Conservation (phyloP, 495 filamentous ascomycete species). For the Monascus purpureus region DNA sequence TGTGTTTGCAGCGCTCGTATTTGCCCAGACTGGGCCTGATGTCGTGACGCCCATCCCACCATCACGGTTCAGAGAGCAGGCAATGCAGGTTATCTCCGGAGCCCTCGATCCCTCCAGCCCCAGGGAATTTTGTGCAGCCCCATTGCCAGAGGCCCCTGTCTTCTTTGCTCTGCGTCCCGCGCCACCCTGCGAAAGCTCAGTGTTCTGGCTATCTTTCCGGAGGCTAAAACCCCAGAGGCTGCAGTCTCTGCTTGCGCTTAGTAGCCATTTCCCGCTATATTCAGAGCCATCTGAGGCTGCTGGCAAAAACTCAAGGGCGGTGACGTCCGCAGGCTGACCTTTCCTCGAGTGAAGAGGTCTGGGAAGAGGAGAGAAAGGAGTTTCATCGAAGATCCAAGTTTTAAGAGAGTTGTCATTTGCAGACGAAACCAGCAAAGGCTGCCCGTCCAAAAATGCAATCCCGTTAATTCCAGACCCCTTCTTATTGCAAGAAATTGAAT, state of each 20-base stretch:
- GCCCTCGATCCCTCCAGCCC: constrained; percentile 67
- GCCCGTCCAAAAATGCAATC: constrained; percentile 81
- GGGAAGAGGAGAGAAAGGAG: constrained; percentile 70
- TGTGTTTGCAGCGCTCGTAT: constrained; percentile 41
- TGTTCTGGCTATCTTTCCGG: constrained; percentile 84
- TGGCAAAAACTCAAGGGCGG: constrained; percentile 66
- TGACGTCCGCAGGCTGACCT: constrained; percentile 79
- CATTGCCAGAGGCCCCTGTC: constrained; percentile 42
- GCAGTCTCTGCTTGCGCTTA: constrained; percentile 75
- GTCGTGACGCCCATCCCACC: constrained; percentile 73
- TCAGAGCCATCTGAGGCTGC: constrained; percentile 80
- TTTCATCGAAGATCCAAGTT: constrained; percentile 88
- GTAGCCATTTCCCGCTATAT: constrained; percentile 79
- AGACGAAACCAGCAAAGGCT: constrained; percentile 77
- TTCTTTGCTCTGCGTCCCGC: constrained; percentile 77
- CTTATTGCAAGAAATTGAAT: constrained; percentile 50
- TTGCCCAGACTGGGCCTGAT: constrained; percentile 65
- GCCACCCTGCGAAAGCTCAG: constrained; percentile 81
- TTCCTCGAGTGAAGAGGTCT: constrained; percentile 69
- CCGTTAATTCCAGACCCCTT: constrained; percentile 52
- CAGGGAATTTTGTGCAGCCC: constrained; percentile 27
- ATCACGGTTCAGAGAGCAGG: constrained; percentile 81
- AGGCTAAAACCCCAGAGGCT: constrained; percentile 93
- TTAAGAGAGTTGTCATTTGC: constrained; percentile 88
- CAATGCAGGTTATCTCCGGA: constrained; percentile 77